Base-by-base conservation (phyloP, 148 eudicot species). In the Pharnaceum exiguum region DNA sequence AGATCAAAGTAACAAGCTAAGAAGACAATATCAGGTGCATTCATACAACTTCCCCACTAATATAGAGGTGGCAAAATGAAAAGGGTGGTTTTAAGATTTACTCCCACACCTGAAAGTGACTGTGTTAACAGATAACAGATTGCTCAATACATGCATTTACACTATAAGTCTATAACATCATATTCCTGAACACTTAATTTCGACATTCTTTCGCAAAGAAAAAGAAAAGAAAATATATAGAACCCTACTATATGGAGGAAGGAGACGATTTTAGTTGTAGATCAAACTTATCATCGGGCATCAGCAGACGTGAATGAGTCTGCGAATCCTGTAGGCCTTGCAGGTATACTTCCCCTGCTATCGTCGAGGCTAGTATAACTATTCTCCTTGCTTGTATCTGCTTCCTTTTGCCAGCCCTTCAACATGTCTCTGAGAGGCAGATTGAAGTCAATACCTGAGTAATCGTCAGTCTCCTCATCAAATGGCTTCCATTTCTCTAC, bases 401-500 rank as follows among this genome's bases (percentile, higher is more conserved):
- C 57, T 51, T 80, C 84, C 51, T 71, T 65, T 30, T 85, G 70
- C 96, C 96, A 87, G 0, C 60, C 80, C 60, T 82, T 76, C 52
- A 87, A 30, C 85, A 84, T 68, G 17, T 79, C 61, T 7, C 67
- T 69, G 8, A 88, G 80, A 6, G 86, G 82, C 46, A 60, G 56
- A 44, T 30, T 65, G 60, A 54, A 67, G 50, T 78, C 78, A 1
- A 77, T 66, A 25, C 77, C 74, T 7, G 64, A 67, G 21, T 26
- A 70, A 10, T 76, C 75, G 18, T 80, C 84, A 0, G 64, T 35
- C 25, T 77, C 86, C 26, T 68, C 75, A 18, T 32, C 58, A n/a
- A 68, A 68, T 0, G 96, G 96, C 61, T 63, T 80, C 96, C 96
- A 88, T 30, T 62, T 77, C 26, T 79, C 82, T 1, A 88, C 81